Conservation (phyloP, 805 yeast genomes). For the Nakazawaea wickerhamii region DNA sequence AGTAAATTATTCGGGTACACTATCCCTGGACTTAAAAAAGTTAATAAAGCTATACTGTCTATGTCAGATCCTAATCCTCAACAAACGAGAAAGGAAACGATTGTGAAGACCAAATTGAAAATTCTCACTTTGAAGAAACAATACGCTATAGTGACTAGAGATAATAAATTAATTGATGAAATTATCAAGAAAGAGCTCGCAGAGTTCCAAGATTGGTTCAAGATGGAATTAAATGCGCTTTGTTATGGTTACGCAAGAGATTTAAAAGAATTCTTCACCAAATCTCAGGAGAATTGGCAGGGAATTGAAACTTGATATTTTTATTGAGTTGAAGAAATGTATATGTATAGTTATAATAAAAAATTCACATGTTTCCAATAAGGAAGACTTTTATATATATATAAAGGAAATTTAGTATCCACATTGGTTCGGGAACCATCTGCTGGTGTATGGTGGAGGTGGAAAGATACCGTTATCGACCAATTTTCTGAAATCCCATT, state of each 20-base stretch:
- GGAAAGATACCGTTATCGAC: slow-evolving; percentile 59
- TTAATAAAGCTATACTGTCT: slow-evolving; percentile 28
- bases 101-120: slow-evolving; percentile 24
- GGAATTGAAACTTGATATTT: slow-evolving; percentile 10
- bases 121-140: slow-evolving; percentile 28
- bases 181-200: slow-evolving; percentile 21
- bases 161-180: slow-evolving; percentile 21
- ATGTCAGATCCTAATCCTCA: slow-evolving; percentile 31
- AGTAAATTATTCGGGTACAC: slow-evolving; percentile 21
- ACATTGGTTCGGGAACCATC: slow-evolving; percentile 71
- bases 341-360: too few relatives aligned
- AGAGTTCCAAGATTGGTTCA: slow-evolving; percentile 28
- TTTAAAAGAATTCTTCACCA: slow-evolving; percentile 20
- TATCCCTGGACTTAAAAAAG: slow-evolving; percentile 29
- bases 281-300: slow-evolving; percentile 23
- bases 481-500: slow-evolving; percentile 59
- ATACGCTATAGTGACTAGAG: slow-evolving; percentile 20
- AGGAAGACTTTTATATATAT: not conserved
- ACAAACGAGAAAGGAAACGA: slow-evolving; percentile 26
- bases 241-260: slow-evolving; percentile 20
- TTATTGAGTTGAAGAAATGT: not conserved
- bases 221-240: slow-evolving; percentile 18
- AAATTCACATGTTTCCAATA: too few relatives aligned
- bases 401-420: not conserved
- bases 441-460: slow-evolving; percentile 57